Evolutionary conservation across 179 eudicot genomes (phyloP).

Genomic region (Camellia oleifera): DNA sequence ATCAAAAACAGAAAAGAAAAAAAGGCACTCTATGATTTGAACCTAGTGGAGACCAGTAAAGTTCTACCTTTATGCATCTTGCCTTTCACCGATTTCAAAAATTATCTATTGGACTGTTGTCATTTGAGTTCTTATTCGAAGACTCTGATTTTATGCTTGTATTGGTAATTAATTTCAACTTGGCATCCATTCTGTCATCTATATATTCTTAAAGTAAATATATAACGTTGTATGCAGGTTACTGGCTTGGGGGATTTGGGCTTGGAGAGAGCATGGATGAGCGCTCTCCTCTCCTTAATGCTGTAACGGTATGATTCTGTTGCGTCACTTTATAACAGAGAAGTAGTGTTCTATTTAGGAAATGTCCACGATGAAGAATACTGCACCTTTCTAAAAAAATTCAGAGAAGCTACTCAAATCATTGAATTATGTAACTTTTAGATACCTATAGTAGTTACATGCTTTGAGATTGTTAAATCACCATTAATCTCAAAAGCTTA

Average conservation of each 20-base stretch:
- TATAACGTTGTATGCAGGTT: conserved; percentile 40
- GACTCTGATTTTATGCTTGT: not conserved
- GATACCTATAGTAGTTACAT: not conserved
- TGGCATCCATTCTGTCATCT: not conserved
- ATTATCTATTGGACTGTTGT: not conserved
- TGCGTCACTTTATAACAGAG: not conserved
- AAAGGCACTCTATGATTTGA: not conserved
- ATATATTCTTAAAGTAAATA: not conserved
- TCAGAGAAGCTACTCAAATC: conserved; percentile 1
- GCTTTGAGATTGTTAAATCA: no score
- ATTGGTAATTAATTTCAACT: not conserved
- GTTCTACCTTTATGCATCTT: not conserved
- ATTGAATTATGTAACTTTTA: not conserved
- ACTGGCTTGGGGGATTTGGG: conserved; percentile 84
- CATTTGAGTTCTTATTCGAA: not conserved
- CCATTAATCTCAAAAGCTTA: no score
- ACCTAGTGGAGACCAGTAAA: not conserved
- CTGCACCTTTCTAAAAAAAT: not conserved
- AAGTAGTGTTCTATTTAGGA: not conserved
- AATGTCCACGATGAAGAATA: not conserved
- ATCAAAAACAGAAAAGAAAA: no score
- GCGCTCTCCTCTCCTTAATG: conserved; percentile 54
- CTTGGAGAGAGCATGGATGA: conserved; percentile 72
- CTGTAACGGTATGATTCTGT: conserved; percentile 48
- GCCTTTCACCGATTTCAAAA: not conserved